Evolutionary conservation across 129 eudicot species (phyloP), one percentile per base, ranked within the genome.

Genomic region (Artemisia argyi): DNA sequence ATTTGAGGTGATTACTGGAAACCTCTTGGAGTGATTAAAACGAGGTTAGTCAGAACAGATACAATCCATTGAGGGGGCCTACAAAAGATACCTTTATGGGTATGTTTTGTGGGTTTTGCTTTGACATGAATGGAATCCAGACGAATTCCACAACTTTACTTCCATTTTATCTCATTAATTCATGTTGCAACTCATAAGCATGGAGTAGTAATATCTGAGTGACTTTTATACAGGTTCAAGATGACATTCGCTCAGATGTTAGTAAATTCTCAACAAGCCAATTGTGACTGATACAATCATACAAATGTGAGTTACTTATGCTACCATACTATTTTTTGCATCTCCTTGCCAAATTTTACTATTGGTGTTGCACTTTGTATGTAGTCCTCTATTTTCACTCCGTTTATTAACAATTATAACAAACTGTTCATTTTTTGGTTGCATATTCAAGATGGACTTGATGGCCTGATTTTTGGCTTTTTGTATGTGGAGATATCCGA

Each of bases 201-300:
- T 32, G 5, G 5, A 3, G 6, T 32, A 44, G 18, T 51, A 67
- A 71, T 59, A 26, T 8, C 9, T 78, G 54, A 32, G 75, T 61
- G 74, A 18, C 15, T 72, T 55, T 64, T 76, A 44, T 68, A 55
- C 82, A 93, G 98, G 68, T 82, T 80, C 96, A 79, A 80, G 95
- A 93, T 8, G 85, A 81, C 60, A 86, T 88, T 28, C 95, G 98
- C 42, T 69, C 85, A 57, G 86, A 75, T 61, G 96, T 89, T 30
- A 72, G 95, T 80, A 65, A 82, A 26, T 65, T 63, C n/a, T 80
- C 89, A 82, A 75, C 87, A 51, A 83, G 83, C 82, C 91, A 6
- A 28, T 82, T 35, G 47, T 83, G 28, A 69, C 79, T 32, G 86
- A 91, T 73, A 79, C 87, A 26, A 86, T n/a, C n/a, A n/a, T n/a